Conservation (phyloP, 2,329 filamentous ascomycete species). For the Xylariales sp. region DNA sequence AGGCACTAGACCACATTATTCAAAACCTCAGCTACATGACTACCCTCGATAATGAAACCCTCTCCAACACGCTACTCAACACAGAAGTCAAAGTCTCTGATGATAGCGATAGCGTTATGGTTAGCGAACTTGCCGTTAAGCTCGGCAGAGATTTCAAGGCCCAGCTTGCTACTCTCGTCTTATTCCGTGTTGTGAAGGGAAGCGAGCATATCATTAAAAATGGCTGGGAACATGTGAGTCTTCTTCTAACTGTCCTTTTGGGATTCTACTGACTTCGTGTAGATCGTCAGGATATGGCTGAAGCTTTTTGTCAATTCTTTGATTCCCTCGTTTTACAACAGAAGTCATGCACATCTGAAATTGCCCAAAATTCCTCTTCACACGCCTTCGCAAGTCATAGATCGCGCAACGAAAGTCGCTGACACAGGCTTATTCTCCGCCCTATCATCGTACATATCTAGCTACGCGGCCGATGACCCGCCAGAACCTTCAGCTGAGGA, state of each 20-base stretch:
- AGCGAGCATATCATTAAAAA: slow-evolving; percentile 81
- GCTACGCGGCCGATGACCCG: slow-evolving; percentile 96
- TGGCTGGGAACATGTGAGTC: slow-evolving; percentile 81
- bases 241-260: slow-evolving; percentile 19
- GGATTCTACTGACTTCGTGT: slow-evolving; percentile 53
- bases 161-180: slow-evolving; percentile 91
- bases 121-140: slow-evolving; percentile 95
- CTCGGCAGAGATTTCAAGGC: slow-evolving; percentile 94
- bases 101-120: slow-evolving; percentile 85
- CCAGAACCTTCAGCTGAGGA: slow-evolving; percentile 98
- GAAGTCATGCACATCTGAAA: slow-evolving; percentile 72
- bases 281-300: slow-evolving; percentile 91
- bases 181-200: slow-evolving; percentile 90
- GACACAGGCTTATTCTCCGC: slow-evolving; percentile 93
- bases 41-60: slow-evolving; percentile 79
- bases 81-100: slow-evolving; percentile 94
- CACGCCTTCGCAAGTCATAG: slow-evolving; percentile 90
- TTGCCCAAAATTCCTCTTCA: slow-evolving; percentile 89
- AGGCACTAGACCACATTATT: slow-evolving; percentile 92
- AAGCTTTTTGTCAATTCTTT: slow-evolving; percentile 97
- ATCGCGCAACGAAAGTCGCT: slow-evolving; percentile 79
- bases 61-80: slow-evolving; percentile 87
- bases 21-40: slow-evolving; percentile 92
- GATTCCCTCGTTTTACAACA: slow-evolving; percentile 80
- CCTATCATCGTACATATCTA: slow-evolving; percentile 97